A percentile compares a stretch with the other conserved stretches of the same genome.
These are phyloP conservation scores for Kodamaea fungicola DNA, from an alignment of 1,139 yeast genomes.

Conservation along the genomic window DNA sequence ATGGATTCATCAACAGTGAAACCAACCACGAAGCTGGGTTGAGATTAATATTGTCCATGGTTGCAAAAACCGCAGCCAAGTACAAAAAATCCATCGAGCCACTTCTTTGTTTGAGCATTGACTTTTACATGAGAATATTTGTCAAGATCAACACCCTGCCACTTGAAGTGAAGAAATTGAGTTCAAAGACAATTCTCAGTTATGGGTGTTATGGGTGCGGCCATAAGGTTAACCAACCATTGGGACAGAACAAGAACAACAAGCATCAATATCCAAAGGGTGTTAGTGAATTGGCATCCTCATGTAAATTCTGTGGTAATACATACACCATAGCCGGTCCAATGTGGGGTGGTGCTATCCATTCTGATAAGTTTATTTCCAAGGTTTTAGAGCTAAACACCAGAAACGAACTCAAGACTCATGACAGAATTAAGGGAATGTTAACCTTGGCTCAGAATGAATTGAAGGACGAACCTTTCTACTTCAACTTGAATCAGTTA, in stretches of 20 bases:
- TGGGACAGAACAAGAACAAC: constrained; percentile 51
- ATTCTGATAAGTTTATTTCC: constrained; percentile 62
- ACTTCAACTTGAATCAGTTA: constrained; percentile 74
- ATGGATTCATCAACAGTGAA: constrained; percentile 62
- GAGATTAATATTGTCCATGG: constrained; percentile 72
- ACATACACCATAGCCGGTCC: constrained; percentile 87
- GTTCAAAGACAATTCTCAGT: constrained; percentile 70
- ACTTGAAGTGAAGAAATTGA: constrained; percentile 69
- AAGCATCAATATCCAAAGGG: constrained; percentile 37
- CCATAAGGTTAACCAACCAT: constrained; percentile 61
- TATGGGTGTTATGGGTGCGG: constrained; percentile 91
- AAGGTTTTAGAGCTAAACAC: constrained; percentile 56
- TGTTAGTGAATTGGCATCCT: constrained; percentile 7
- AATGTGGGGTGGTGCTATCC: constrained; percentile 87
- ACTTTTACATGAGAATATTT: constrained; percentile 86
- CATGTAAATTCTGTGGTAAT: constrained; percentile 68
- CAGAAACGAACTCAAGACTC: constrained; percentile 65
- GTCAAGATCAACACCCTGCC: constrained; percentile 77
- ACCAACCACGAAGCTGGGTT: constrained; percentile 92
- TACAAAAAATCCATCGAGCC: constrained; percentile 89
- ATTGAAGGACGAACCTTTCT: constrained; percentile 63
- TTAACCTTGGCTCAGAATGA: constrained; percentile 77
- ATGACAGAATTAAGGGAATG: constrained; percentile 88
- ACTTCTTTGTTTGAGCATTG: constrained; percentile 76
- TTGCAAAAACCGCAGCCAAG: constrained; percentile 83